Percentiles rank a stretch among this genome's conserved stretches.
Conservation (phyloP, 2,329 filamentous ascomycete genomes). For the Nemania sp. region DNA sequence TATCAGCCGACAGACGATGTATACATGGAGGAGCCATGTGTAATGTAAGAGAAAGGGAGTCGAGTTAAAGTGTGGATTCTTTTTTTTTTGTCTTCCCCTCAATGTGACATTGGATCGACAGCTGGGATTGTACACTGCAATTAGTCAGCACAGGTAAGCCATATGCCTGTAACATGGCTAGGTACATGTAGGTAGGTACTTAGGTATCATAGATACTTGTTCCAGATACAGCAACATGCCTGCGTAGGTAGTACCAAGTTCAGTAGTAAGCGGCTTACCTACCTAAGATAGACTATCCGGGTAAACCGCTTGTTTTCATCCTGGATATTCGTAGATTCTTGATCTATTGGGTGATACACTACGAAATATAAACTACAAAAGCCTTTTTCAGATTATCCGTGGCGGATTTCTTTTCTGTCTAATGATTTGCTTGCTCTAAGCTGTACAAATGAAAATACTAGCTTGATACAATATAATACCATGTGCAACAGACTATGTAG, state of each 20-base stretch:
- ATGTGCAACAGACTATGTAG: no score
- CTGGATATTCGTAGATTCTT: not conserved
- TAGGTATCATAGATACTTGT: no score
- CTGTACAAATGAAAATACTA: no score
- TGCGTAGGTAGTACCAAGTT: not conserved
- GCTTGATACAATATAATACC: no score
- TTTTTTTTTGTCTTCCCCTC: not conserved
- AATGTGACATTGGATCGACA: constrained; percentile 15
- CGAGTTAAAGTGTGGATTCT: constrained; percentile 16
- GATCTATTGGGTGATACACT: constrained; percentile 17
- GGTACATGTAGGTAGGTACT: not conserved
- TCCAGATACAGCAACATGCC: not conserved
- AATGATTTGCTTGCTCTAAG: no score
- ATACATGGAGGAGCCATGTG: not conserved
- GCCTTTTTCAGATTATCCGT: not conserved
- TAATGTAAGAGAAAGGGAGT: constrained; percentile 2
- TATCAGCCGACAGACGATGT: not conserved
- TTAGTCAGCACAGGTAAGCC: constrained; percentile 1
- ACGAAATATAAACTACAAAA: not conserved
- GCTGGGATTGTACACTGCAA: not conserved
- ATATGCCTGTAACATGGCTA: not conserved
- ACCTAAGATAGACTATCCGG: not conserved
- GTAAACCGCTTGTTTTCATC: not conserved
- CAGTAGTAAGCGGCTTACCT: constrained; percentile 10
- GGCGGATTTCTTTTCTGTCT: no score